These are phyloP conservation scores for Colletotrichum agaves DNA, from an alignment of 2,329 filamentous ascomycete species.

Conservation along the genomic window DNA sequence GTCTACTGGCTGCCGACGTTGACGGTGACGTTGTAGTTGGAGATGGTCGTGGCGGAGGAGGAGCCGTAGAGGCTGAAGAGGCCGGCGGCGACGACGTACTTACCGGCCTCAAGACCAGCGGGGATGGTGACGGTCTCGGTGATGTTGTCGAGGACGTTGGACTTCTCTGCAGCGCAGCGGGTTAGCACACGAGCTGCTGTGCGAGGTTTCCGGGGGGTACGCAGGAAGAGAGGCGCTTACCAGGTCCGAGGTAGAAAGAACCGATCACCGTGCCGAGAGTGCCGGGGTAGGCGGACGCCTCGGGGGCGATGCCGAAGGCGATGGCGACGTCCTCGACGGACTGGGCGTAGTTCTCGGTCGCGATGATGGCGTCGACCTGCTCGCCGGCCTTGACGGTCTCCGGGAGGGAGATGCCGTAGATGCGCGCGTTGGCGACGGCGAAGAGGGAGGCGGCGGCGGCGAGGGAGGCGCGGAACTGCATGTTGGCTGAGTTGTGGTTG, in stretches of 20 bases:
- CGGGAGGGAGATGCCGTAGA: slow-evolving; percentile 56
- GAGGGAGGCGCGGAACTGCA: slow-evolving; percentile 40
- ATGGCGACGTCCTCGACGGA: slow-evolving; percentile 55
- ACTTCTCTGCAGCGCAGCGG: slow-evolving; percentile 38
- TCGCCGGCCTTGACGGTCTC: slow-evolving; percentile 51
- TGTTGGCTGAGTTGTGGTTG: slow-evolving; percentile 17
- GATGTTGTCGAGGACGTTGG: slow-evolving; percentile 43
- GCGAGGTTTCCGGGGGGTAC: background rate
- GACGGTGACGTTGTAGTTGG: slow-evolving; percentile 43
- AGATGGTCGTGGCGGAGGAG: slow-evolving; percentile 34
- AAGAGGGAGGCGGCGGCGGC: slow-evolving; percentile 41
- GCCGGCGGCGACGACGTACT: slow-evolving; percentile 42
- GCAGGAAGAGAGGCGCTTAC: slow-evolving; percentile 38
- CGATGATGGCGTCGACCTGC: slow-evolving; percentile 48
- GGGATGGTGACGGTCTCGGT: slow-evolving; percentile 44
- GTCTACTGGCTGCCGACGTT: slow-evolving; percentile 48
- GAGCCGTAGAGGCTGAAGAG: slow-evolving; percentile 45
- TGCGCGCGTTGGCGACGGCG: slow-evolving; percentile 49
- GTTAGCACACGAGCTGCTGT: no score
- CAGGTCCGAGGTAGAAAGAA: slow-evolving; percentile 51
- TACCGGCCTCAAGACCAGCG: slow-evolving; percentile 36
- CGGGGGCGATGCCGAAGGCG: slow-evolving; percentile 51
- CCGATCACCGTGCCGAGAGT: slow-evolving; percentile 42
- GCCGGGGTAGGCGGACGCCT: slow-evolving; percentile 40
- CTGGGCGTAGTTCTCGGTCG: slow-evolving; percentile 57